Conservation (phyloP, 176 grass and related monocot genomes). For the Avena insularis region DNA sequence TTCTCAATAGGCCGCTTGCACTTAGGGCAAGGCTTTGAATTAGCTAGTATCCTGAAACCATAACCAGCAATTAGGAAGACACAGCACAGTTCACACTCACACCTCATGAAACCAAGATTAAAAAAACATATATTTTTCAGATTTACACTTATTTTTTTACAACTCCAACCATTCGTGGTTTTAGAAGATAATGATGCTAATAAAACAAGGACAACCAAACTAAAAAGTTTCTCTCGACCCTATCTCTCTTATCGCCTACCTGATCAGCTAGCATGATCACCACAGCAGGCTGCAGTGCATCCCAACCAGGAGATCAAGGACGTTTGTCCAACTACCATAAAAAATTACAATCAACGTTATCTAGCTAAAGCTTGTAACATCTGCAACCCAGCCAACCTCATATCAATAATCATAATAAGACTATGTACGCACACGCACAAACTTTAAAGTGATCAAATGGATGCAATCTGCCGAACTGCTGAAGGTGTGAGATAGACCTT, state of each 20-base stretch:
- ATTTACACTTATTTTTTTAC: too few species aligned
- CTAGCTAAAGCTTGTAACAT: slow-evolving; percentile 19
- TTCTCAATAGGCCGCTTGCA: slow-evolving; percentile 99
- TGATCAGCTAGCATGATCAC: not conserved
- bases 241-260: too few species aligned
- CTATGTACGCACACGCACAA: not conserved
- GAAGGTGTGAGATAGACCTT: not conserved
- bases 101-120: not conserved
- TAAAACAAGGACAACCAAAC: too few species aligned
- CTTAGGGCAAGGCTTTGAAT: slow-evolving; percentile 98
- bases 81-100: slow-evolving; percentile 11
- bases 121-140: not conserved
- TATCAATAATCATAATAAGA: not conserved
- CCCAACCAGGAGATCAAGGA: slow-evolving; percentile 4
- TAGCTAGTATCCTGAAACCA: slow-evolving; percentile 92
- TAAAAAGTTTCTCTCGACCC: too few species aligned
- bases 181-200: too few species aligned
- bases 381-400: not conserved
- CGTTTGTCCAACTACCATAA: slow-evolving; percentile 12
- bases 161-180: too few species aligned
- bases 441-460: slow-evolving; percentile 5
- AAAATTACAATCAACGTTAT: not conserved
- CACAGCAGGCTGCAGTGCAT: not conserved
- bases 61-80: slow-evolving; percentile 25
- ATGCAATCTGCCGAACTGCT: not conserved